Evolutionary conservation across 78 protist species (phyloP).

Genomic region (Polysphondylium violaceum): DNA sequence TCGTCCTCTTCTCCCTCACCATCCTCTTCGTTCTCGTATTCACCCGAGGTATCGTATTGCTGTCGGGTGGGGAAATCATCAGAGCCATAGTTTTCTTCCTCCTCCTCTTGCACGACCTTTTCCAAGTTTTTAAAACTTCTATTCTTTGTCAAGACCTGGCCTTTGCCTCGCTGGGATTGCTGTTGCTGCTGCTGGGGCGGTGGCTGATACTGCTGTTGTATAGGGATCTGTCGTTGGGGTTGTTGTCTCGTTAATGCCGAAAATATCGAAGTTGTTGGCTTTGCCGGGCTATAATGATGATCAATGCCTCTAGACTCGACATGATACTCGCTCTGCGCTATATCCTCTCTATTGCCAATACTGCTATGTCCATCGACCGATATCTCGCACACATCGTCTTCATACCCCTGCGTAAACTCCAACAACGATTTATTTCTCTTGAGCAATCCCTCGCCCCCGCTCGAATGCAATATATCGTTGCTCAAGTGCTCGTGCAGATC

Average conservation of each 20-base stretch:
- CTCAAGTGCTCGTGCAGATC: too few relatives aligned
- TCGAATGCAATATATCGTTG: too few relatives aligned
- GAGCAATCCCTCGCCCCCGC: too few relatives aligned
- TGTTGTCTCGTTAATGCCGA: background rate
- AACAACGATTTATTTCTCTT: conserved; percentile 24
- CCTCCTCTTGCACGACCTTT: background rate
- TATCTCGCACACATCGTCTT: conserved; percentile 38
- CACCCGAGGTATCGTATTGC: background rate
- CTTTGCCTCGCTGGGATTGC: background rate
- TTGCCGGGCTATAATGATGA: background rate
- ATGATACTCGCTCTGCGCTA: background rate
- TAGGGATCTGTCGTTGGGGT: background rate
- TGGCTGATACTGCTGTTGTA: conserved; percentile 21
- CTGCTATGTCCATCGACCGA: conserved; percentile 1
- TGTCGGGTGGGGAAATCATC: background rate
- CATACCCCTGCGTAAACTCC: conserved; percentile 64
- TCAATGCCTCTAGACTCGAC: background rate
- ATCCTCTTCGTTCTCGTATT: background rate
- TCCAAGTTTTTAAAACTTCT: background rate
- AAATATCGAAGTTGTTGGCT: conserved; percentile 10
- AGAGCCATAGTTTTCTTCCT: conserved; percentile 9
- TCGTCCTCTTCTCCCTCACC: background rate
- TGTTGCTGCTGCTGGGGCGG: background rate
- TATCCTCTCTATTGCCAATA: background rate
- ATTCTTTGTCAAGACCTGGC: conserved; percentile 7